Conservation (phyloP, 78 protist genomes). For the Monosiga brevicollis region DNA sequence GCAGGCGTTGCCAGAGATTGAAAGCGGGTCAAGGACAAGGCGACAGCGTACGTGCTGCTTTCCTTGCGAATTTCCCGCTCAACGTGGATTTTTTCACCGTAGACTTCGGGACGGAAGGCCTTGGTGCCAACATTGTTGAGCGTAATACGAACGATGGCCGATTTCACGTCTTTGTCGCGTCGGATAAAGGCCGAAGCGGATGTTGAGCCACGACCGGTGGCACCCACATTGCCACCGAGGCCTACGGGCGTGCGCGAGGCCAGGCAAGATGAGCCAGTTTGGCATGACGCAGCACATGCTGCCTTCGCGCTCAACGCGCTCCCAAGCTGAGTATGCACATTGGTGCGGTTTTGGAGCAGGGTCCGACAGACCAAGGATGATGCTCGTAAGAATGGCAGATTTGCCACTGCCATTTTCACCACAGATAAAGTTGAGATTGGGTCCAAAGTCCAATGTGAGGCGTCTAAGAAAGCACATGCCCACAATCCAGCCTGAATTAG, state of each 20-base stretch:
- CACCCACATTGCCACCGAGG: background rate
- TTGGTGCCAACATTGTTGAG: background rate
- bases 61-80: background rate
- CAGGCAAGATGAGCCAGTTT: no score
- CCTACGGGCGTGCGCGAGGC: no score
- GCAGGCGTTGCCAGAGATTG: no score
- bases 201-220: background rate
- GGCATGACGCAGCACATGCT: no score
- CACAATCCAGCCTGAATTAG: no score
- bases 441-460: no score
- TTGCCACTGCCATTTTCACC: background rate
- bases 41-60: background rate
- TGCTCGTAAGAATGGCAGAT: background rate
- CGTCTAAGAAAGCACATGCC: no score
- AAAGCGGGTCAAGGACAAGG: no score
- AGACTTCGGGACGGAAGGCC: background rate
- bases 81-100: background rate
- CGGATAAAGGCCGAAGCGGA: background rate
- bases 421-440: background rate
- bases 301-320: no score
- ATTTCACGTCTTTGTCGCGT: no score
- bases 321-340: no score
- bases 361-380: background rate
- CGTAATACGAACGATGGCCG: background rate
- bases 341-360: no score